Percentiles rank a stretch among this genome's conserved stretches.
Evolutionary conservation across 257 asterid species (phyloP).

Genomic region (Solanum ossicruentum): DNA sequence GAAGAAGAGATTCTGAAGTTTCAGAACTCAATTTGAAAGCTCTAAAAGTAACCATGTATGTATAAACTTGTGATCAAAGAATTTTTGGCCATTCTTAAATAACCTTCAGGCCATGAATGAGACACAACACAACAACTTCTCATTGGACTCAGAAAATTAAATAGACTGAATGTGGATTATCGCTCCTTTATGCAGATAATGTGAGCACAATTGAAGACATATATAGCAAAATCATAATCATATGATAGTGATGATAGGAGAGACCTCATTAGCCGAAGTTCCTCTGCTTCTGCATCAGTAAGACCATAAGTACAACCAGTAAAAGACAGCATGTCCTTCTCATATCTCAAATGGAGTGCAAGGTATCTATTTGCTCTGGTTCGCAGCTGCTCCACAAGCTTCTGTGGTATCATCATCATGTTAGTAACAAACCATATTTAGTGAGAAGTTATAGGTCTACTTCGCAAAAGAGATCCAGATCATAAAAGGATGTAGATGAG

Average conservation of each 20-base stretch:
- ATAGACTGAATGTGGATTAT: not conserved
- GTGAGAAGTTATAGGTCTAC: constrained; percentile 51
- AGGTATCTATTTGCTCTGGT: constrained; percentile 62
- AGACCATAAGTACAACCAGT: constrained; percentile 94
- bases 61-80: not conserved
- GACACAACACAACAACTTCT: not conserved
- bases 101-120: not conserved
- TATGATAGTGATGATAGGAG: not conserved
- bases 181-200: not conserved
- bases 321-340: constrained; percentile 94
- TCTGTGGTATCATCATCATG: constrained; percentile 85
- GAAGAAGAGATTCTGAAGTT: not conserved
- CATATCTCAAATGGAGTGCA: constrained; percentile 91
- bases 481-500: constrained; percentile 1
- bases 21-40: not conserved
- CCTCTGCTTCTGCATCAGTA: constrained; percentile 68
- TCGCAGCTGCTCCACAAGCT: constrained; percentile 80
- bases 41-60: not conserved
- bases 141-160: not conserved
- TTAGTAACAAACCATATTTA: constrained; percentile 69
- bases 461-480: constrained; percentile 36
- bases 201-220: not conserved
- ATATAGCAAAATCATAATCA: not conserved
- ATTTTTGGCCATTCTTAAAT: not conserved
- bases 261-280: constrained; percentile 81